phyloP scores from a whole-genome alignment of 371 early-diverging fungal species.

The Smittium culicis region DNA sequence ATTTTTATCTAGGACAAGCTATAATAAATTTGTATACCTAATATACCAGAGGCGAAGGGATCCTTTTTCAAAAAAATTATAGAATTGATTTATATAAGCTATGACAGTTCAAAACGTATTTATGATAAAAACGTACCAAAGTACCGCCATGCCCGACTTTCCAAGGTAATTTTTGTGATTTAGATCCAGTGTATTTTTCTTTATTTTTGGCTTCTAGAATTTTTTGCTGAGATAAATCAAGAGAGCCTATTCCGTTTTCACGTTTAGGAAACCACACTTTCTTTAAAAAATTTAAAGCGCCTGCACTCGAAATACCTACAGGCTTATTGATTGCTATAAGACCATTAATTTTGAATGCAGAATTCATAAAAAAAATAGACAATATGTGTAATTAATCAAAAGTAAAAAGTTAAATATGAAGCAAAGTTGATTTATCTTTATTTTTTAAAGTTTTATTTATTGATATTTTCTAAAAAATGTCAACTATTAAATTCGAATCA shows the following conservation, averaged over 20 bases:
- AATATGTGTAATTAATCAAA: too few relatives aligned
- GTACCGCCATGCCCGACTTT: slow-evolving; percentile 10
- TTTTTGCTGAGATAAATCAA: not conserved
- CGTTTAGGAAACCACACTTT: not conserved
- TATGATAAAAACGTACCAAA: slow-evolving; percentile 2
- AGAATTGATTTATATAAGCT: not conserved
- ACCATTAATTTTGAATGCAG: not conserved
- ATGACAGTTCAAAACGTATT: not conserved
- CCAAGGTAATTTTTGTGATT: slow-evolving; percentile 3
- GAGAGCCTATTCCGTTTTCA: not conserved
- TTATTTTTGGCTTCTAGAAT: not conserved
- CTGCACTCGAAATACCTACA: slow-evolving; percentile 5
- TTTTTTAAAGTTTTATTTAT: too few relatives aligned
- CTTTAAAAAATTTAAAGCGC: slow-evolving; percentile 2
- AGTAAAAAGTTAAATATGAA: too few relatives aligned
- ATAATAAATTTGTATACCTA: not conserved
- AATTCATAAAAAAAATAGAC: too few relatives aligned
- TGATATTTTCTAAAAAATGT: too few relatives aligned
- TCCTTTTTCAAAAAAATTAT: not conserved
- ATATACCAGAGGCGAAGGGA: not conserved
- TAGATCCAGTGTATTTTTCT: not conserved
- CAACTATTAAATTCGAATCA: too few relatives aligned
- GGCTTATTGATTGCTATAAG: slow-evolving; percentile 9
- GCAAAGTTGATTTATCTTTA: too few relatives aligned
- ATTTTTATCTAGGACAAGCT: too few relatives aligned